Percentiles rank a stretch among this genome's conserved stretches.
Conservation (phyloP, 202 grass and related monocot species). For the Dendrocalamus latiflorus region DNA sequence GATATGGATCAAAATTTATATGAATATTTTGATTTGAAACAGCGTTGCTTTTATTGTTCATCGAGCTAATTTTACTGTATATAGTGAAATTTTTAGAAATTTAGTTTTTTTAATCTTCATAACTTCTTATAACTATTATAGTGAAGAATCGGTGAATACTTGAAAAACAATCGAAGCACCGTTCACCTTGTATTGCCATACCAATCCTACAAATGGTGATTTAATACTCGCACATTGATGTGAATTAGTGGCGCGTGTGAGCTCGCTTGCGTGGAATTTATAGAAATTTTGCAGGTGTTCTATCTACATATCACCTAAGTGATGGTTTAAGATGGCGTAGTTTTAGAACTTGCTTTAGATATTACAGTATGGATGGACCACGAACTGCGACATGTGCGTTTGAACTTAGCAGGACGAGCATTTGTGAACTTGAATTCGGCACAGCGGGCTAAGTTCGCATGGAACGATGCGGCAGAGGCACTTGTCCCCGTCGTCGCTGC, state of each 20-base stretch:
- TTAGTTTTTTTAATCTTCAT: no score
- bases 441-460: neutral
- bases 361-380: neutral
- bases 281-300: neutral
- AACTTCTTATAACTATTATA: no score
- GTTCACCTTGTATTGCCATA: no score
- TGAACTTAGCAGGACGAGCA: neutral
- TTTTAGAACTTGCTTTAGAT: neutral
- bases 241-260: neutral
- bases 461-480: neutral
- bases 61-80: no score
- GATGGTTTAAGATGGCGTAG: neutral
- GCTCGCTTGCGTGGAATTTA: neutral
- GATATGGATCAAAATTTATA: no score
- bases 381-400: neutral
- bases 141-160: no score
- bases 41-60: no score
- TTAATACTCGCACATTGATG: neutral
- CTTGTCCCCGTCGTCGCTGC: neutral
- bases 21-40: no score
- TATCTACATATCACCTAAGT: neutral
- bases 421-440: conserved; percentile 7
- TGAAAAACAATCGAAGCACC: no score
- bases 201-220: no score
- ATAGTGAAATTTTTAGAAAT: no score